Evolutionary conservation across 345 rosid genomes (phyloP).

Genomic region (Passiflora organensis): DNA sequence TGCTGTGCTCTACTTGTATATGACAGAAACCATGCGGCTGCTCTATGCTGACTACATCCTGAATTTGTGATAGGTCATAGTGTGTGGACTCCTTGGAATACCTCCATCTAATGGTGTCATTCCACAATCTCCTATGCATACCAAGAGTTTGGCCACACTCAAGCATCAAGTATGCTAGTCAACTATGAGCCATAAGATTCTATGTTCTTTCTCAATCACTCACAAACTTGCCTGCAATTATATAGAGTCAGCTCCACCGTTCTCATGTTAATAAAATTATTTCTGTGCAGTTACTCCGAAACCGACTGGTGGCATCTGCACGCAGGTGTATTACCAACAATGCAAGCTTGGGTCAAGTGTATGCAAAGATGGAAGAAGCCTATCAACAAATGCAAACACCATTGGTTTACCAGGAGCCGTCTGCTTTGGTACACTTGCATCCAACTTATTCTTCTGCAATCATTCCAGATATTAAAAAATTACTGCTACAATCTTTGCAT

Average conservation of each 20-base stretch:
- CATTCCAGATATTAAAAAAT: slow-evolving; percentile 6
- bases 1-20: not conserved
- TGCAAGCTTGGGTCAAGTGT: slow-evolving; percentile 22
- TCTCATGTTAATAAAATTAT: not conserved
- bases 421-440: slow-evolving; percentile 32
- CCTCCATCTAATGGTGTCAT: slow-evolving; percentile 31
- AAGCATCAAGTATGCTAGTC: slow-evolving; percentile 22
- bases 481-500: not conserved
- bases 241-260: too few species aligned
- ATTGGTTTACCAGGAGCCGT: slow-evolving; percentile 14
- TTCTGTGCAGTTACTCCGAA: slow-evolving; percentile 17
- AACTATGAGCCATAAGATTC: not conserved
- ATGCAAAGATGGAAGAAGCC: slow-evolving; percentile 29
- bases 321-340: slow-evolving; percentile 15
- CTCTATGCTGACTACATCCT: slow-evolving; percentile 6
- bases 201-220: not conserved
- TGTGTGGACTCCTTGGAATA: slow-evolving; percentile 25
- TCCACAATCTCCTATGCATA: slow-evolving; percentile 30
- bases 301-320: slow-evolving; percentile 21
- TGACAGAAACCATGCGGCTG: slow-evolving; percentile 3
- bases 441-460: not conserved
- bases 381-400: slow-evolving; percentile 23
- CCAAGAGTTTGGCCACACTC: slow-evolving; percentile 25
- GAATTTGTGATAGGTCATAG: slow-evolving; percentile 15
- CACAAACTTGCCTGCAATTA: not conserved